Base-by-base conservation (phyloP, 495 filamentous ascomycete genomes). In the Xanthoparmelia taractica region DNA sequence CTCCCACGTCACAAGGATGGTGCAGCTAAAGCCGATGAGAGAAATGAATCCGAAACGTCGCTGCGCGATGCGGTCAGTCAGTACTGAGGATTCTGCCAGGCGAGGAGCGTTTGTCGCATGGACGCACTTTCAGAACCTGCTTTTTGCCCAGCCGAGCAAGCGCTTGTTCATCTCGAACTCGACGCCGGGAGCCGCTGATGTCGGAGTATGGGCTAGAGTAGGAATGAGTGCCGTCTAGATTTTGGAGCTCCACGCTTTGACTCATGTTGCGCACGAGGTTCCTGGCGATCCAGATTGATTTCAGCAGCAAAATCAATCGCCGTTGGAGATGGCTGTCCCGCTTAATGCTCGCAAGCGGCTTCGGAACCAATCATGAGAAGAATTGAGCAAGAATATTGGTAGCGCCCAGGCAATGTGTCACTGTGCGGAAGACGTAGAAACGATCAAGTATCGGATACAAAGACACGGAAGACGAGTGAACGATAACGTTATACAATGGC, bases 1-100 rank as follows among this genome's bases (percentile, higher is more conserved):
- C 58, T 76, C 75, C 75, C 75, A 77, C 2, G 75, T 74, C 45
- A 72, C 72, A 56, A 77, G 38, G 34, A 72, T 72, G 17, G 71
- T 70, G 57, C 74, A 71, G 18, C 74, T 71, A 59, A 77, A 76
- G 2, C 73, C 75, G 41, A 77, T 68, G 1, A 77, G 69, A 20
- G 75, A 75, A 57, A 72, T 57, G 47, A 77, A 75, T 18, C 70
- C 70, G 59, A 77, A 76, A 33, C 72, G 71, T 10, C 75, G 72
- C 57, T 71, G 57, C 23, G 31, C 47, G 57, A 29, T 5, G 27
- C 20, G 25, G 20, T 57, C n/a, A 73, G 58, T 0, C 47, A 5
- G 0, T 1, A 45, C 20, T 18, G 27, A 2, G 47, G 11, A 7
- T 37, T 37, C 8, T 50, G n/a, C 11, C 15, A 1, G 29, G 12